Conservation (phyloP, 2,329 filamentous ascomycete species). For the Claviceps sp. region DNA sequence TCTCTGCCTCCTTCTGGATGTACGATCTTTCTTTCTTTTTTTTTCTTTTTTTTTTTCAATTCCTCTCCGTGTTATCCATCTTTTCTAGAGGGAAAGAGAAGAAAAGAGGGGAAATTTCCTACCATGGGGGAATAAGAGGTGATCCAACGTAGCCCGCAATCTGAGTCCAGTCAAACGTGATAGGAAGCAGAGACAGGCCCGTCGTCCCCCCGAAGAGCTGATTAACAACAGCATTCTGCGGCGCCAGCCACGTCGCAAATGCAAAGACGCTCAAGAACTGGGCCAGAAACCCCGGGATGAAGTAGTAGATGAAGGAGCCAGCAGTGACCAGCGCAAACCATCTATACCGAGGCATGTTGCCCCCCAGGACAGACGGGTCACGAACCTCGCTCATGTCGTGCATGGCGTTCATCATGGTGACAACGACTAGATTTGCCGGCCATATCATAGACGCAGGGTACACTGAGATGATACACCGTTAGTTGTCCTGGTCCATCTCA, state of each 20-base stretch:
- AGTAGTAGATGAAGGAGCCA: constrained; percentile 51
- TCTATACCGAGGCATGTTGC: constrained; percentile 50
- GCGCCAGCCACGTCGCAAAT: constrained; percentile 59
- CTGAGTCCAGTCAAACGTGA: constrained; percentile 68
- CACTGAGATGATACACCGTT: constrained; percentile 24
- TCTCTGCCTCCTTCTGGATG: background rate
- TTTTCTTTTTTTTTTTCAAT: background rate
- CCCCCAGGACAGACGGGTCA: constrained; percentile 44
- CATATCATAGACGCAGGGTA: constrained; percentile 63
- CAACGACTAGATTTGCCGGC: constrained; percentile 53
- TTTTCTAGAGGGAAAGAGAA: too few relatives aligned
- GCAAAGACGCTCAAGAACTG: constrained; percentile 59
- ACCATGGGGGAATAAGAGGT: constrained; percentile 57
- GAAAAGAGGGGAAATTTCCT: constrained; percentile 10
- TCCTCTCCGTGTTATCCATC: too few relatives aligned
- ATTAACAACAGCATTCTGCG: constrained; percentile 54
- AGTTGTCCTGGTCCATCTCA: background rate
- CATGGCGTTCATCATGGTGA: constrained; percentile 58
- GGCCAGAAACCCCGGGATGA: constrained; percentile 55
- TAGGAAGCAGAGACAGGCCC: constrained; percentile 53
- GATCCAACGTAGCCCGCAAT: constrained; percentile 55
- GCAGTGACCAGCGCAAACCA: constrained; percentile 49
- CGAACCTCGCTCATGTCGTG: constrained; percentile 44
- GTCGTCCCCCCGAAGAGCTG: constrained; percentile 59
- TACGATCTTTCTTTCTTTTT: background rate